A percentile compares a stretch with the other conserved stretches of the same genome.
Conservation (phyloP, 768 basidiomycete genomes). For the Russula sp. region DNA sequence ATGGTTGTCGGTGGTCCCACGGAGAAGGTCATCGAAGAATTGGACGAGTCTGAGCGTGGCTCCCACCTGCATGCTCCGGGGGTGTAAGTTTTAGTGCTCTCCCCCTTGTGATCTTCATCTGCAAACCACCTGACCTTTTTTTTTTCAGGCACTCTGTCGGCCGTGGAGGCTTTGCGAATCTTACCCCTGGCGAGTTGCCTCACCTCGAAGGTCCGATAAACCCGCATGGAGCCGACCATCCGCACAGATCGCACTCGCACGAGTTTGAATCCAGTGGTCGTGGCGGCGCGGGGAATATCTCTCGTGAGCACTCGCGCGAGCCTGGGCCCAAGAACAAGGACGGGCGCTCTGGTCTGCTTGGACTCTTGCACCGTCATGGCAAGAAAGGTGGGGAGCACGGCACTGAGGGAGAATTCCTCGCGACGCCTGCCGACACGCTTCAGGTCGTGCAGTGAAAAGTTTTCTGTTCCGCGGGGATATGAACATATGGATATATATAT, state of each 20-base stretch:
- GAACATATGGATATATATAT: no score
- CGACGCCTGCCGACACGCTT: no score
- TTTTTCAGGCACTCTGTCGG: constrained; percentile 49
- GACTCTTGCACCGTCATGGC: constrained; percentile 16
- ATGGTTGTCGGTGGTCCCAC: constrained; percentile 31
- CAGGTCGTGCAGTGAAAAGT: no score
- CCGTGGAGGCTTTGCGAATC: constrained; percentile 60
- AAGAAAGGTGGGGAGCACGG: no score
- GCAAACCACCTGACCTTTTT: constrained; percentile 1
- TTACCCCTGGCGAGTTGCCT: constrained; percentile 31
- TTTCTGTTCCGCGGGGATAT: no score
- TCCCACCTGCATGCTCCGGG: constrained; percentile 25
- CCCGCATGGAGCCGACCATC: not conserved
- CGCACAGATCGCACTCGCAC: no score
- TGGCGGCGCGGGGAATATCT: no score
- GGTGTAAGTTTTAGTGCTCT: constrained; percentile 32
- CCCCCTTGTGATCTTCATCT: not conserved
- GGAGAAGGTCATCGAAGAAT: constrained; percentile 26
- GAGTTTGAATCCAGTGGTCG: no score
- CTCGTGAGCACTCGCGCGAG: constrained; percentile 25
- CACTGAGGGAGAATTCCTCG: no score
- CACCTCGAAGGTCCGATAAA: constrained; percentile 18
- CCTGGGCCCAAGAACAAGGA: constrained; percentile 22
- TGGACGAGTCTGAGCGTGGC: constrained; percentile 33
- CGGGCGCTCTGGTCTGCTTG: not conserved